Evolutionary conservation across 2,329 filamentous ascomycete species (phyloP).

Genomic region (Nemania sp.): DNA sequence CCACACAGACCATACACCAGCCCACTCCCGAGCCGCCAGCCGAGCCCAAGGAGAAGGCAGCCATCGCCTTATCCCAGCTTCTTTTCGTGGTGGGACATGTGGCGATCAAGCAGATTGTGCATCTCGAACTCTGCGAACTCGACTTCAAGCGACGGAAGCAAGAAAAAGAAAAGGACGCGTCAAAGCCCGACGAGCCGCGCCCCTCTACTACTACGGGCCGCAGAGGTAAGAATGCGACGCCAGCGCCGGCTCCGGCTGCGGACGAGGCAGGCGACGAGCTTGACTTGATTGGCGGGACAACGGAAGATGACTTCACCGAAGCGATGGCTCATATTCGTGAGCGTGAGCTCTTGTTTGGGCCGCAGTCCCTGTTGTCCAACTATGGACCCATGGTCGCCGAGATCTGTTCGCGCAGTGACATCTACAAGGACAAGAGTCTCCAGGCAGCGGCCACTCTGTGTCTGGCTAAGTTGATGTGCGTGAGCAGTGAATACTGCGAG

Average conservation of each 20-base stretch:
- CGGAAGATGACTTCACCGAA: conserved; percentile 90
- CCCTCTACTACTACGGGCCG: conserved; percentile 36
- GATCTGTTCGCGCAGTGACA: conserved; percentile 92
- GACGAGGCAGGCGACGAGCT: conserved; percentile 84
- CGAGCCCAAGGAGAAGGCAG: conserved; percentile 66
- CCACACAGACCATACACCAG: conserved; percentile 39
- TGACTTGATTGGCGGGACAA: conserved; percentile 94
- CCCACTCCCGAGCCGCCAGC: conserved; percentile 37
- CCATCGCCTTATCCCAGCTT: conserved; percentile 82
- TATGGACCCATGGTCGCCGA: conserved; percentile 92
- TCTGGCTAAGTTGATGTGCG: conserved; percentile 97
- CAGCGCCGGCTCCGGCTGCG: conserved; percentile 49
- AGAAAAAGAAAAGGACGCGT: conserved; percentile 73
- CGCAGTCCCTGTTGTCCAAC: conserved; percentile 80
- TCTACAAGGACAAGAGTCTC: conserved; percentile 84
- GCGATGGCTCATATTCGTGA: conserved; percentile 84
- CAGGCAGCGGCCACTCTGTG: conserved; percentile 94
- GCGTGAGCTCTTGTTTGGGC: conserved; percentile 77
- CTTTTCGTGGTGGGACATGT: conserved; percentile 95
- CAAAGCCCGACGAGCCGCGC: conserved; percentile 45
- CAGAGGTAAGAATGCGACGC: conserved; percentile 39
- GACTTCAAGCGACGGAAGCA: conserved; percentile 97
- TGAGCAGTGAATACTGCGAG: conserved; percentile 95
- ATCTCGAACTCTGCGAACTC: conserved; percentile 93
- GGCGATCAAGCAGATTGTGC: conserved; percentile 98